These are phyloP conservation scores for Termitomyces sp. DNA, from an alignment of 768 basidiomycete genomes.

Conservation along the genomic window DNA sequence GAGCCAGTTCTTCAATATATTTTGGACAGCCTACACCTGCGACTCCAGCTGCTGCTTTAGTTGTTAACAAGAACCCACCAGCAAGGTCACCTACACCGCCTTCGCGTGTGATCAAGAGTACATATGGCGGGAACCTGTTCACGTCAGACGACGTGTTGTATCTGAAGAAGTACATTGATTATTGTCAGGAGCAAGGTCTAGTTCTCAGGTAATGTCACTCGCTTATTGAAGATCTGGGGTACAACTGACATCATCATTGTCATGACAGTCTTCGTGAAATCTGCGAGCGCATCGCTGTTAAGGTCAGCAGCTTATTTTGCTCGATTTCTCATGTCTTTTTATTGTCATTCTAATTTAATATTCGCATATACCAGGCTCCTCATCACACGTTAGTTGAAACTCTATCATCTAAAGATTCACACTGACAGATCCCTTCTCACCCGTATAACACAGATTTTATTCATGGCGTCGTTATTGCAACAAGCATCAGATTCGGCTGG, in stretches of 20 bases:
- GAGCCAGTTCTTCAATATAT: background rate
- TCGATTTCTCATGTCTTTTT: background rate
- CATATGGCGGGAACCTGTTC: conserved; percentile 86
- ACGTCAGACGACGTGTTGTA: conserved; percentile 82
- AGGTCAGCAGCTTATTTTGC: conserved; percentile 40
- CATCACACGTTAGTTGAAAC: conserved; percentile 72
- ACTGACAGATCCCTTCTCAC: conserved; percentile 4
- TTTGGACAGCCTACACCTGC: conserved; percentile 54
- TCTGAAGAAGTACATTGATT: conserved; percentile 86
- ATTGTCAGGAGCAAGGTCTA: conserved; percentile 84
- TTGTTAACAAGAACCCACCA: conserved; percentile 64
- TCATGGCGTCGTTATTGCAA: conserved; percentile 93
- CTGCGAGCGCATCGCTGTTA: conserved; percentile 83
- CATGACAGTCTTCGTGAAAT: conserved; percentile 68
- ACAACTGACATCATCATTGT: conserved; percentile 4
- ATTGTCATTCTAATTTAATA: conserved; percentile 4
- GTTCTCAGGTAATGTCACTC: conserved; percentile 59
- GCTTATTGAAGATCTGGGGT: background rate
- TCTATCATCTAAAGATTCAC: background rate
- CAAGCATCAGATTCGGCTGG: conserved; percentile 88
- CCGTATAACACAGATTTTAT: conserved; percentile 58
- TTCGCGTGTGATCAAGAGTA: conserved; percentile 80
- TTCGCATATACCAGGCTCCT: conserved; percentile 53
- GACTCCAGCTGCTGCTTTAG: conserved; percentile 63
- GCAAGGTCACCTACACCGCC: conserved; percentile 85